These are phyloP conservation scores for Hyphodiscus hymeniophilus DNA, from an alignment of 495 filamentous ascomycete species.

Conservation along the genomic window DNA sequence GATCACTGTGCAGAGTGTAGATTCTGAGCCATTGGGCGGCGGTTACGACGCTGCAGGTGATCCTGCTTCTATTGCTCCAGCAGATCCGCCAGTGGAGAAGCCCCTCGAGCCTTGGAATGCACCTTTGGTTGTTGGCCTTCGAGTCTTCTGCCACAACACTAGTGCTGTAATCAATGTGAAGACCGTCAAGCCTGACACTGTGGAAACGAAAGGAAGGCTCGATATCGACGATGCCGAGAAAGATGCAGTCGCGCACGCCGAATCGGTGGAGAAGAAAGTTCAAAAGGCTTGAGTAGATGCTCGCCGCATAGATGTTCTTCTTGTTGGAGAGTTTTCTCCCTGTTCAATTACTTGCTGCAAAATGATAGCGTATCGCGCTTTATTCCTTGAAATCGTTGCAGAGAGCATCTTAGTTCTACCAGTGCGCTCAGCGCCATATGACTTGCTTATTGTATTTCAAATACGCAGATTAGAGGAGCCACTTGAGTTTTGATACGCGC, in stretches of 20 bases:
- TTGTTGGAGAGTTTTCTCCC: too few relatives aligned
- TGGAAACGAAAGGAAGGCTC: conserved; percentile 2
- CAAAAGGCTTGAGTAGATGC: too few relatives aligned
- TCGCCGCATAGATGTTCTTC: too few relatives aligned
- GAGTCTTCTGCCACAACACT: conserved; percentile 3
- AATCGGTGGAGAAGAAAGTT: too few relatives aligned
- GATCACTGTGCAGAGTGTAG: background rate
- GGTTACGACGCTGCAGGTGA: background rate
- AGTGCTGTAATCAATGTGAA: conserved; percentile 1
- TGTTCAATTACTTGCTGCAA: too few relatives aligned
- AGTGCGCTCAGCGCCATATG: too few relatives aligned
- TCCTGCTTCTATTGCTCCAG: background rate
- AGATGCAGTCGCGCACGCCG: background rate
- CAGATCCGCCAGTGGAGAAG: background rate
- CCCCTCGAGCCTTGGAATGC: conserved; percentile 9
- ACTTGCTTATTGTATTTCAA: too few relatives aligned
- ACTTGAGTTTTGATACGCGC: too few relatives aligned
- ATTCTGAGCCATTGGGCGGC: background rate
- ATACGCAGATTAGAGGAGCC: too few relatives aligned
- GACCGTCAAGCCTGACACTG: background rate
- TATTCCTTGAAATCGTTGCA: too few relatives aligned
- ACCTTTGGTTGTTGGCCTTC: conserved; percentile 8
- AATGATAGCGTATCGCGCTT: too few relatives aligned
- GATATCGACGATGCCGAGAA: conserved; percentile 11
- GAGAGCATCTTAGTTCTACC: too few relatives aligned